These are phyloP conservation scores for Ascochyta fabae DNA, from an alignment of 2,329 filamentous ascomycete species.

Conservation along the genomic window DNA sequence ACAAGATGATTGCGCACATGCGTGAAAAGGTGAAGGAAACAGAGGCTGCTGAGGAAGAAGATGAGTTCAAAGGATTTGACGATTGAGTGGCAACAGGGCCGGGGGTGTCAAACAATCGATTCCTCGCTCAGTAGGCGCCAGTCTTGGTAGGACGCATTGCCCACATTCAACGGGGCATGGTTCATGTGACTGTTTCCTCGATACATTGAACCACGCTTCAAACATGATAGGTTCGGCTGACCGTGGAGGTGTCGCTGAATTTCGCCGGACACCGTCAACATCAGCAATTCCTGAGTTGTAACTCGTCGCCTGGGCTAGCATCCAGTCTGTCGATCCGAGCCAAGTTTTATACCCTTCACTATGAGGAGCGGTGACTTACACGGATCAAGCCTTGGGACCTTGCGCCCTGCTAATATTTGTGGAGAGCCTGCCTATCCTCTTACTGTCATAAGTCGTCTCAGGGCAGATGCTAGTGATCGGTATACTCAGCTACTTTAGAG, in stretches of 20 bases:
- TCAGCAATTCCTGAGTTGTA: background rate
- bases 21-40: conserved; percentile 33
- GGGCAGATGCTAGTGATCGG: background rate
- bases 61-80: conserved; percentile 46
- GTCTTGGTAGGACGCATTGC: background rate
- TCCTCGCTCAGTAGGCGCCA: background rate
- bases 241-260: background rate
- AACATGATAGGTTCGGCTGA: background rate
- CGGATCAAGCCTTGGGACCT: background rate
- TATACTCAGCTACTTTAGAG: background rate
- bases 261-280: background rate
- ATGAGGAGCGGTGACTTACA: background rate
- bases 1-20: conserved; percentile 42
- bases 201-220: background rate
- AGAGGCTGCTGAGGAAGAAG: conserved; percentile 33
- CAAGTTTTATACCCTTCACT: background rate
- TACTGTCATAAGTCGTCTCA: background rate
- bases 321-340: background rate
- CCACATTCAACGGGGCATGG: background rate
- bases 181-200: background rate
- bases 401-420: background rate
- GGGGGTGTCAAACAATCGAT: background rate
- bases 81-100: conserved; percentile 26
- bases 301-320: background rate
- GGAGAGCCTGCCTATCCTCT: background rate